Percentiles rank a stretch among this genome's conserved stretches.
Conservation (phyloP, 176 grass and related monocot genomes). For the Secale cereale region DNA sequence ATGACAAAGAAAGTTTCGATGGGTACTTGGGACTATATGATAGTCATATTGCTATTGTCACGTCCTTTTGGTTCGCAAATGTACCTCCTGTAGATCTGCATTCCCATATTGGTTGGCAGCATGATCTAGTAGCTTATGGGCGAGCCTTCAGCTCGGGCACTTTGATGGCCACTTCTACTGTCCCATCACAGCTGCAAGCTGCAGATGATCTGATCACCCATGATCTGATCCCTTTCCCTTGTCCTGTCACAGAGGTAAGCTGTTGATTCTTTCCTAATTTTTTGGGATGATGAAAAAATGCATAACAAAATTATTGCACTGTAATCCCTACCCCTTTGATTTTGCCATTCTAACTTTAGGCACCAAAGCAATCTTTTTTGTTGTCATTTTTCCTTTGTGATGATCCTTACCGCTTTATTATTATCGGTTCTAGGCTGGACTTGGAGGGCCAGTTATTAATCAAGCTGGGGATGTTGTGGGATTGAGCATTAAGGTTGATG, state of each 20-base stretch:
- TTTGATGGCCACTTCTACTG: not conserved
- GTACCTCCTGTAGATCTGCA: not conserved
- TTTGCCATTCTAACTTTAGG: not conserved
- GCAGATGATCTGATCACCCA: too few species aligned
- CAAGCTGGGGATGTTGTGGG: not conserved
- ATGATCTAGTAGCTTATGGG: not conserved
- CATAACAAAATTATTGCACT: too few species aligned
- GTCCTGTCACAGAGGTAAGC: not conserved
- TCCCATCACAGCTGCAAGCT: too few species aligned
- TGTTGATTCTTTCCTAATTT: not conserved
- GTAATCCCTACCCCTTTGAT: not conserved
- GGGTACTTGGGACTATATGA: not conserved
- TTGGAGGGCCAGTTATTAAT: constrained; percentile 24
- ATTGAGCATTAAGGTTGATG: not conserved
- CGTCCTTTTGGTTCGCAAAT: not conserved
- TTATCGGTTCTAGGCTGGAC: constrained; percentile 9
- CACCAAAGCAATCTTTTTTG: not conserved
- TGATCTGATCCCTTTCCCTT: not conserved
- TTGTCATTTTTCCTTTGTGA: not conserved
- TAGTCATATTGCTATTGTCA: not conserved
- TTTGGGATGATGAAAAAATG: not conserved
- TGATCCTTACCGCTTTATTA: not conserved
- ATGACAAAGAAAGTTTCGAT: not conserved
- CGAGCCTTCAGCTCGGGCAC: not conserved
- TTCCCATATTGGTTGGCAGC: not conserved